These are phyloP conservation scores for Cyclocybe aegerita DNA, from an alignment of 768 basidiomycete species.

Conservation along the genomic window DNA sequence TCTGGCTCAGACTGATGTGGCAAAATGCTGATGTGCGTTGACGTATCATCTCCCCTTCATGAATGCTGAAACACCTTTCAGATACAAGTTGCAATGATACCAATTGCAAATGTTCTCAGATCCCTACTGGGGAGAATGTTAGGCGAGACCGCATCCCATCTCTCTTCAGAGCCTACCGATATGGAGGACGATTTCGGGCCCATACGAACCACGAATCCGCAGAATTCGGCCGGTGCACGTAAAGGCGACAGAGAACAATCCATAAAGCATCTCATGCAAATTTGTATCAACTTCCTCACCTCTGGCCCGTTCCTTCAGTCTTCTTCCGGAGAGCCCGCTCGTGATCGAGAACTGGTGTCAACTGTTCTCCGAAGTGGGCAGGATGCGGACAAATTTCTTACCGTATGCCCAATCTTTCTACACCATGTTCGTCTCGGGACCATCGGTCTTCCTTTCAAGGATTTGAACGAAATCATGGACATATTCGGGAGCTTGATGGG, in stretches of 20 bases:
- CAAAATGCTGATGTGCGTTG: conserved; percentile 63
- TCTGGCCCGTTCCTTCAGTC: conserved; percentile 65
- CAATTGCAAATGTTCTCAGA: conserved; percentile 31
- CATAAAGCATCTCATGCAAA: conserved; percentile 38
- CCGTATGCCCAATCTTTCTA: conserved; percentile 57
- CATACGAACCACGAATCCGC: conserved; percentile 40
- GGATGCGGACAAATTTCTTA: conserved; percentile 52
- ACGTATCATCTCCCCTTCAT: neutral
- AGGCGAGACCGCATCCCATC: conserved; percentile 20
- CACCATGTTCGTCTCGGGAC: conserved; percentile 52
- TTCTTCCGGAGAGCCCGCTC: conserved; percentile 53
- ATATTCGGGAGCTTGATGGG: conserved; percentile 51
- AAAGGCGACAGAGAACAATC: conserved; percentile 23
- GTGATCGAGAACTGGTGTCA: conserved; percentile 60
- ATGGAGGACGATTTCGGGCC: conserved; percentile 55
- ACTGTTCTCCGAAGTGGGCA: conserved; percentile 44
- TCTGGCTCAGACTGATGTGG: conserved; percentile 63
- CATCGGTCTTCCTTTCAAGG: conserved; percentile 49
- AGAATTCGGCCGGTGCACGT: conserved; percentile 27
- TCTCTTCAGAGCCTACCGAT: conserved; percentile 25
- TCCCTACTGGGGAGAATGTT: conserved; percentile 39
- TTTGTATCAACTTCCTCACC: conserved; percentile 61
- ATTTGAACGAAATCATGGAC: conserved; percentile 53
- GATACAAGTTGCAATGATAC: conserved; percentile 50
- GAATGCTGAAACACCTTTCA: conserved; percentile 21